Evolutionary conservation across 345 rosid genomes (phyloP).

Genomic region (Eucalyptus tenuipes): DNA sequence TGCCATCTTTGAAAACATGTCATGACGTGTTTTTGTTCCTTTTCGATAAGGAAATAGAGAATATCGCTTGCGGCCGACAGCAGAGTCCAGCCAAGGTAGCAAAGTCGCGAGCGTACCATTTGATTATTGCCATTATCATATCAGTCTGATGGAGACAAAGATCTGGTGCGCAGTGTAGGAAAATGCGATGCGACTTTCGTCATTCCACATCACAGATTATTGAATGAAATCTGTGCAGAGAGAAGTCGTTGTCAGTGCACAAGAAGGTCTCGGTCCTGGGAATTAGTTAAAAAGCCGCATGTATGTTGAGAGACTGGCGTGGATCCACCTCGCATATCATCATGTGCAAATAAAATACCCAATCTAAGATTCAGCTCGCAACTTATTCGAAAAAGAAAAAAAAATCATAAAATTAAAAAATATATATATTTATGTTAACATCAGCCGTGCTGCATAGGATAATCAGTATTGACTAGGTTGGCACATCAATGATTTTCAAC

Average conservation of each 20-base stretch:
- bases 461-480: accelerated
- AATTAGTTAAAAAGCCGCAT: not conserved
- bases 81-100: not conserved
- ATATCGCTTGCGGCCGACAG: not conserved
- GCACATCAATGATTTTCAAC: too few relatives aligned
- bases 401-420: not conserved
- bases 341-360: not conserved
- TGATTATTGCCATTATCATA: not conserved
- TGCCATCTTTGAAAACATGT: not conserved
- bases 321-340: not conserved
- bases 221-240: not conserved
- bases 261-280: not conserved
- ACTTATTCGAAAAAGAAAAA: not conserved
- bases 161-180: not conserved
- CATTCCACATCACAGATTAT: not conserved
- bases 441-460: accelerated
- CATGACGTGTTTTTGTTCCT: not conserved
- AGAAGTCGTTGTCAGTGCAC: not conserved
- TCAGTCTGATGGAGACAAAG: not conserved
- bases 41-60: not conserved
- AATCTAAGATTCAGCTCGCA: not conserved
- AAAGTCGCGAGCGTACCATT: not conserved
- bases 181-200: not conserved
- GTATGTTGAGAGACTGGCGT: not conserved
- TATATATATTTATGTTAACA: too few relatives aligned